phyloP scores from a whole-genome alignment of 202 grass and related monocot genomes.

The Setaria viridis region DNA sequence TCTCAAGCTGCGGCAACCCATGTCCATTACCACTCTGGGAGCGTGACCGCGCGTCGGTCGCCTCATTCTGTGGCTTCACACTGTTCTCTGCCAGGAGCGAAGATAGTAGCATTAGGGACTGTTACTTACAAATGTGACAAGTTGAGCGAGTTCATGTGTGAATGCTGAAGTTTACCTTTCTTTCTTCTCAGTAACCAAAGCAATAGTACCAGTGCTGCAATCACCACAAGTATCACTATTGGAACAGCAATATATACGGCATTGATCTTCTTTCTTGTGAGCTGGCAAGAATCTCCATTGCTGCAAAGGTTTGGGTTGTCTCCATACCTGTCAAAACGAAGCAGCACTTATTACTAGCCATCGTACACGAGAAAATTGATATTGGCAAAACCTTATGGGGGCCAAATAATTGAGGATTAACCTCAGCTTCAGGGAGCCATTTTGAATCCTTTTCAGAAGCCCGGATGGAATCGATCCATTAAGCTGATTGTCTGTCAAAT shows the following conservation, averaged over 20 bases:
- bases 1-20: conserved; percentile 32
- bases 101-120: neutral
- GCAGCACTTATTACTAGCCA: neutral
- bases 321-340: conserved; percentile 50
- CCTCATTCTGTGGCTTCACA: neutral
- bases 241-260: conserved; percentile 59
- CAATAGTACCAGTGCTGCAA: conserved; percentile 31
- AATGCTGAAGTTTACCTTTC: conserved; percentile 17
- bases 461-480: conserved; percentile 60
- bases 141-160: neutral
- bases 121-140: neutral
- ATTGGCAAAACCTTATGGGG: neutral
- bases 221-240: conserved; percentile 24
- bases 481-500: conserved; percentile 71
- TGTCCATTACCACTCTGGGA: neutral
- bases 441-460: conserved; percentile 58
- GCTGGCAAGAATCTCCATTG: conserved; percentile 37
- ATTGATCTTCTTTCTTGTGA: conserved; percentile 41
- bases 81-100: neutral
- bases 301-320: conserved; percentile 53
- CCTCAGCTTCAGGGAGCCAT: conserved; percentile 65
- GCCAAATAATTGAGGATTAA: neutral
- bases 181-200: conserved; percentile 31
- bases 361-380: neutral
- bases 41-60: neutral